Evolutionary conservation across 1,284 basidiomycete genomes (phyloP), one percentile per base, ranked within the genome.

Genomic region (Fomitiporia mediterranea): DNA sequence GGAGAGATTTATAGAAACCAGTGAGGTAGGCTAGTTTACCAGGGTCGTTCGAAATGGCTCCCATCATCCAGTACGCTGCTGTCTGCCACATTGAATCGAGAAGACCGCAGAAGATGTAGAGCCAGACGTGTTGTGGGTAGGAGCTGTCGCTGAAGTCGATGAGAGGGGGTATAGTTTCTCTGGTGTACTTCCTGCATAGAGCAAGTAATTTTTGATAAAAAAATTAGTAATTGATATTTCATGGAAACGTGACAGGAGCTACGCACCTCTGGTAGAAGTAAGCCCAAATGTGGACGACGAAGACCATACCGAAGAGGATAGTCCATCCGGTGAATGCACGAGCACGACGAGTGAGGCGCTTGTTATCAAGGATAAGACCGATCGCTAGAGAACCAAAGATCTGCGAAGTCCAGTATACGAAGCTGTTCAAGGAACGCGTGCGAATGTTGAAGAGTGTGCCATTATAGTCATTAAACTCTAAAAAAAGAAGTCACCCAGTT

Each of bases 251-350:
- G 44, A n/a, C 27, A 30, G 13, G 3, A 44, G n/a, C n/a, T 38
- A 68, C 70, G 53, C 52, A 85, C 85, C 69, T 82, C 65, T 88
- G 86, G 64, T 87, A 88, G 66, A 82, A 78, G 66, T 80, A 88
- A 0, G 74, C 80, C 82, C 85, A 87, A 23, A 76, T 80, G 65
- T 88, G 85, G 9, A 84, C 77, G 42, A 79, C 68, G 65, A 85
- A 83, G 15, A 86, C 80, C 71, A 85, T 79, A 38, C 69, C 57
- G 49, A 88, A 69, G 8, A 89, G 72, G 27, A 86, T 68, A 3
- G 56, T 60, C 82, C 85, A 86, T 15, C 81, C 83, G 21, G 72
- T 62, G 67, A 84, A 87, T 2, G 86, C 86, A 27, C 86, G 82
- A 25, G 75, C 64, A 19, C 84, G 80, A 54, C 86, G 80, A 7